These are phyloP conservation scores for Phytophthora foliorum DNA, from an alignment of 352 stramenopile species.

Conservation along the genomic window DNA sequence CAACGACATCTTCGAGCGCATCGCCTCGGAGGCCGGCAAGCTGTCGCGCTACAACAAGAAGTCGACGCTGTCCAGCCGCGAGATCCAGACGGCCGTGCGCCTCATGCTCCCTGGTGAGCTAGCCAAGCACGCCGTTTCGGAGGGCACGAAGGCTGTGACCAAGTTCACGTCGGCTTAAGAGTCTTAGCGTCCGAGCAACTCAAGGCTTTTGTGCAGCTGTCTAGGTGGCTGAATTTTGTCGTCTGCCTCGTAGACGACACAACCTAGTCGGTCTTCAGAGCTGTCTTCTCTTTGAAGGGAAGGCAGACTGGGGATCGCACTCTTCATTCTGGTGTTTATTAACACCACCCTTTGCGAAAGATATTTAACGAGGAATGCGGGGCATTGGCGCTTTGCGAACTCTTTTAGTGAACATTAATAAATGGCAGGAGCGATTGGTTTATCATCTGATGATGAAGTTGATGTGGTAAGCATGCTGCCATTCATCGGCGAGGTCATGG, in stretches of 20 bases:
- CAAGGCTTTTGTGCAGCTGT: slow-evolving; percentile 2
- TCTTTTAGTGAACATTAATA: no score
- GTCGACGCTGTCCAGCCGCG: slow-evolving; percentile 95
- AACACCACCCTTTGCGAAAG: slow-evolving; percentile 84
- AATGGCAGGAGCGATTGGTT: no score
- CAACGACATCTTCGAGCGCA: slow-evolving; percentile 99
- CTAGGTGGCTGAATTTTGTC: neutral
- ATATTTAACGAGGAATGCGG: slow-evolving; percentile 30
- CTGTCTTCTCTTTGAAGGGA: neutral
- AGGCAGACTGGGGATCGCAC: neutral
- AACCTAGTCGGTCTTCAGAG: slow-evolving; percentile 11
- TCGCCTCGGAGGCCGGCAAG: slow-evolving; percentile 96
- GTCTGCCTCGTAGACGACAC: neutral
- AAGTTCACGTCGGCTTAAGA: slow-evolving; percentile 93
- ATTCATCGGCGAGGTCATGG: no score
- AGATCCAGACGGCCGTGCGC: slow-evolving; percentile 98
- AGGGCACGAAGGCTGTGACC: slow-evolving; percentile 97
- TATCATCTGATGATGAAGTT: no score
- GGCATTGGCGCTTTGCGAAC: no score
- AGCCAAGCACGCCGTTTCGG: slow-evolving; percentile 97
- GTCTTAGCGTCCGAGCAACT: neutral
- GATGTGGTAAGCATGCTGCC: no score
- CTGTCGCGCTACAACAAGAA: slow-evolving; percentile 99
- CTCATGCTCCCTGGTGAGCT: slow-evolving; percentile 97
- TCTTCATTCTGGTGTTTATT: slow-evolving; percentile 80